A percentile compares a stretch with the other conserved stretches of the same genome.
phyloP scores from a whole-genome alignment of 331 rosid species.

The Cydonia oblonga region DNA sequence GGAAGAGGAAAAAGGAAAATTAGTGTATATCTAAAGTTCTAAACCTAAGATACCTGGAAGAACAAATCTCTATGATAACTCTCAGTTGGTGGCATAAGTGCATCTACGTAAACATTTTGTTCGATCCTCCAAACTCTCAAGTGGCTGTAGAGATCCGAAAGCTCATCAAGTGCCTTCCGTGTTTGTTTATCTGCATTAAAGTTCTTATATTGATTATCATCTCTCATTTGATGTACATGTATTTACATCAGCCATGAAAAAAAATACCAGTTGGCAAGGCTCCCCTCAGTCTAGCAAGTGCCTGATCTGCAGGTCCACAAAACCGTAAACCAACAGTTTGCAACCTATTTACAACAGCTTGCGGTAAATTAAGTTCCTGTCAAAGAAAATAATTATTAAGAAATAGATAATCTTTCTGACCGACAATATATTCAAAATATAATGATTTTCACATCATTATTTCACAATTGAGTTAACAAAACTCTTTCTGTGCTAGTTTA shows the following conservation, averaged over 20 bases:
- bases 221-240: background rate
- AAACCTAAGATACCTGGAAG: constrained; percentile 62
- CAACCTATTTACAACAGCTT: constrained; percentile 81
- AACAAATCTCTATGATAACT: constrained; percentile 71
- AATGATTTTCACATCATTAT: background rate
- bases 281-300: constrained; percentile 91
- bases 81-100: constrained; percentile 85
- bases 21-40: background rate
- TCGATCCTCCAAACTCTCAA: constrained; percentile 82
- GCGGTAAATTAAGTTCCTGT: constrained; percentile 76
- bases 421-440: no score
- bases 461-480: background rate
- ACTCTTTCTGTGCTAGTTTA: background rate
- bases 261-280: constrained; percentile 68
- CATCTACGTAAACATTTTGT: constrained; percentile 60
- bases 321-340: constrained; percentile 86
- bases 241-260: background rate
- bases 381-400: no score
- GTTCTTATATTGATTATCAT: constrained; percentile 2
- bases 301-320: constrained; percentile 76
- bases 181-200: constrained; percentile 62
- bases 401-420: no score
- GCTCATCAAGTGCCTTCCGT: constrained; percentile 81
- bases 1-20: background rate
- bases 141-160: constrained; percentile 63